Evolutionary conservation across 2,329 filamentous ascomycete species (phyloP), one percentile per base, ranked within the genome.

Genomic region (Fusarium anguioides): DNA sequence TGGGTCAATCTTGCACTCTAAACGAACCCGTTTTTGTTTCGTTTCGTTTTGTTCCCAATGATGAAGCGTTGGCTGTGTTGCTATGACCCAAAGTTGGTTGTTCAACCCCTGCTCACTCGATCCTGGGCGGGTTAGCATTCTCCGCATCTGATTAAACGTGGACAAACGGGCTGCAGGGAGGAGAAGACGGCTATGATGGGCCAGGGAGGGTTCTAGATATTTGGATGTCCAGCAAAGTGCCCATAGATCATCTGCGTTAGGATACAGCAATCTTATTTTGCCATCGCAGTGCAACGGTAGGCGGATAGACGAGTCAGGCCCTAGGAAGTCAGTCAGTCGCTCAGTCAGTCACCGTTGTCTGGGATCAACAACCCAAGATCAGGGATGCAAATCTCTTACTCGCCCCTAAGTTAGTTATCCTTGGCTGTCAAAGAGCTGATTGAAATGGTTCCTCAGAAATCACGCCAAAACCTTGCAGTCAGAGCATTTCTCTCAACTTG

Each of bases 11-110:
- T 60, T 47, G 35, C 31, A 46, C 27, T 51, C n/a, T 52, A 60
- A 52, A 37, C 60, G 54, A 47, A 23, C 35, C 55, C 64, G 65
- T 68, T 68, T 68, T 68, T 49, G 58, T 63, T 63, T 63, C 29
- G 60, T 68, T 68, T 67, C 58, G 64, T 64, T 67, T 68, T 39
- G 64, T 68, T 68, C 63, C 49, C 27, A 35, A 23, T 31, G 17
- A 29, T 14, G 9, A 29, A n/a, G 27, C 14, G 27, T 29, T 29
- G 27, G 9, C 27, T 29, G 26, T 31, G 21, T 36, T 20, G 36
- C 29, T 36, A 36, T 59, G 42, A 50, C 52, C 59, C 47, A 48
- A 56, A 40, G 35, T 62, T 35, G 40, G 50, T 41, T 21, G 35
- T 21, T 20, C 21, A 23, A 31, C 42, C 52, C 64, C 36, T 64